A percentile compares a stretch with the other conserved stretches of the same genome.
phyloP scores from a whole-genome alignment of 192 early-diverging fungal species.

The Mortierella antarctica region DNA sequence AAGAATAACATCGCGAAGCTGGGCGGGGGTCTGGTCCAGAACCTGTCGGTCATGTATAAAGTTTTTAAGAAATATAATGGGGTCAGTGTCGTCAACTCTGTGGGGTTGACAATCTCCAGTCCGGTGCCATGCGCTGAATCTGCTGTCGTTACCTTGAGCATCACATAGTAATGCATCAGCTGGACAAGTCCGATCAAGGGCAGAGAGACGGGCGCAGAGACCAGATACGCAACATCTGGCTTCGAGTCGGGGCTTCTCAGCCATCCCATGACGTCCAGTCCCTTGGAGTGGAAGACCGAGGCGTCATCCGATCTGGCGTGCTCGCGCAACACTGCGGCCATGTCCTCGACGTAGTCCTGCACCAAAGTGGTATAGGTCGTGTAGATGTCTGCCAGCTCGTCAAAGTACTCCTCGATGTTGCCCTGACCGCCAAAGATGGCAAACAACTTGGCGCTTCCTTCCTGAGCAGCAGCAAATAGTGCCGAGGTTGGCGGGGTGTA shows the following conservation, averaged over 20 bases:
- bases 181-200: constrained; percentile 94
- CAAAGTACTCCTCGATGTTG: constrained; percentile 94
- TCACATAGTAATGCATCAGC: constrained; percentile 88
- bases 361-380: constrained; percentile 83
- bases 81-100: not conserved
- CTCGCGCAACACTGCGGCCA: constrained; percentile 75
- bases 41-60: constrained; percentile 26
- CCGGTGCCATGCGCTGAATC: not conserved
- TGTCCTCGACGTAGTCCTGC: constrained; percentile 78
- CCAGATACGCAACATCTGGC: constrained; percentile 82
- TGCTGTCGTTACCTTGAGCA: constrained; percentile 63
- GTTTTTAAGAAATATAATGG: too few relatives aligned
- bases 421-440: constrained; percentile 98
- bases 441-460: constrained; percentile 72
- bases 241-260: constrained; percentile 78
- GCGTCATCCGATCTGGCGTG: constrained; percentile 70
- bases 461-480: constrained; percentile 72
- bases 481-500: constrained; percentile 65
- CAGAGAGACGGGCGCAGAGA: constrained; percentile 83
- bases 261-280: constrained; percentile 89
- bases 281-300: constrained; percentile 77
- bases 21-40: constrained; percentile 67
- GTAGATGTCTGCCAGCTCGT: constrained; percentile 85
- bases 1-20: constrained; percentile 67
- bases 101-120: not conserved